Conservation (phyloP, 495 filamentous ascomycete species). For the Cercophora sp. region DNA sequence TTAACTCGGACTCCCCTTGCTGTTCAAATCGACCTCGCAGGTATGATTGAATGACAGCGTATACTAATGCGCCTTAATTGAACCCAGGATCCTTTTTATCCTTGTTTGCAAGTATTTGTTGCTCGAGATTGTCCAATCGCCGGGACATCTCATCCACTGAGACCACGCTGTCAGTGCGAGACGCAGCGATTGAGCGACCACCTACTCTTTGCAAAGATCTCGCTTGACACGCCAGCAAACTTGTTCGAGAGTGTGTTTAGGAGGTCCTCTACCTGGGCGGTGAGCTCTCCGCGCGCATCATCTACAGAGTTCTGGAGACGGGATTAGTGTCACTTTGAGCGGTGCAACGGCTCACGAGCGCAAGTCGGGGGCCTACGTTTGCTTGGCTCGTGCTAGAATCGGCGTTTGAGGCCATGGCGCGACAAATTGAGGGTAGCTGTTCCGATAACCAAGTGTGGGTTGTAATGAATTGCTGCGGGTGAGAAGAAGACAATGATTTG, state of each 20-base stretch:
- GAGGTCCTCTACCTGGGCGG: constrained; percentile 76
- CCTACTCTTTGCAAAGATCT: constrained; percentile 86
- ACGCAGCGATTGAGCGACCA: too few species aligned
- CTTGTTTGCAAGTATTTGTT: constrained; percentile 56
- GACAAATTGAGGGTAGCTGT: too few species aligned
- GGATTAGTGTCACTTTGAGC: too few species aligned
- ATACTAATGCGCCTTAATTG: too few species aligned
- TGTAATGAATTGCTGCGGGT: too few species aligned
- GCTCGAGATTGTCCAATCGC: constrained; percentile 82
- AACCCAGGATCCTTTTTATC: constrained; percentile 34
- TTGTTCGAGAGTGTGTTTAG: constrained; percentile 79
- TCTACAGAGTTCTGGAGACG: constrained; percentile 32
- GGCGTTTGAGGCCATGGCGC: constrained; percentile 31
- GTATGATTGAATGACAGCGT: too few species aligned
- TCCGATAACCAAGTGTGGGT: too few species aligned
- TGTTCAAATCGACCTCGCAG: too few species aligned
- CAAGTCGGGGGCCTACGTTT: constrained; percentile 31
- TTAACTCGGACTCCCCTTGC: too few species aligned
- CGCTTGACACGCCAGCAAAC: constrained; percentile 72
- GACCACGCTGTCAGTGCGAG: too few species aligned
- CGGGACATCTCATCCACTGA: constrained; percentile 98
- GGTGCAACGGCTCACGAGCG: too few species aligned
- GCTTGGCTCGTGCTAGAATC: constrained; percentile 25
- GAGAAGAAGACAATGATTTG: too few species aligned
- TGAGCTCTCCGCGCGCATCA: constrained; percentile 56